Conservation (phyloP, 2,329 filamentous ascomycete genomes). For the Exophiala xenobiotica region DNA sequence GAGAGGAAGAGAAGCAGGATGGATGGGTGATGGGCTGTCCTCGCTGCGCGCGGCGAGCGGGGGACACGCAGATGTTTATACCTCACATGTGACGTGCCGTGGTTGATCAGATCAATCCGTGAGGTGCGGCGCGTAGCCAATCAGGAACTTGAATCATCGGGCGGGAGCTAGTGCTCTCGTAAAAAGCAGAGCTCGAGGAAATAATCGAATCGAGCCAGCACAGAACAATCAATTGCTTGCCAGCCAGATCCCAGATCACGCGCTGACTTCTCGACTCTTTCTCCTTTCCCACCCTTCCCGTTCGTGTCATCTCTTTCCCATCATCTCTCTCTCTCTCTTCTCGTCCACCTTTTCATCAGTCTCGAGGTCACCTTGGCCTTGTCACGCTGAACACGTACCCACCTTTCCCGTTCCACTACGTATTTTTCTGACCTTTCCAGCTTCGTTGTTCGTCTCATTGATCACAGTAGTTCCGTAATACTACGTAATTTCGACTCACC, state of each 20-base stretch:
- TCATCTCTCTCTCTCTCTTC: slow-evolving; percentile 20
- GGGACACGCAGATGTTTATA: slow-evolving; percentile 34
- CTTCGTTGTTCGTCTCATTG: not conserved
- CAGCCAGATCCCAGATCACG: slow-evolving; percentile 17
- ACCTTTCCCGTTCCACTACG: not conserved
- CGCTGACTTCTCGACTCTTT: slow-evolving; percentile 5
- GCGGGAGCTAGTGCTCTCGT: slow-evolving; percentile 2
- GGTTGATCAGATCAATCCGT: slow-evolving; percentile 8
- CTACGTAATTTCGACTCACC: too few relatives aligned
- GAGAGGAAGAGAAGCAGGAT: slow-evolving; percentile 13
- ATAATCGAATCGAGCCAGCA: not conserved
- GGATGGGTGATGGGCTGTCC: slow-evolving; percentile 36
- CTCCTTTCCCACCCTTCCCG: slow-evolving; percentile 5
- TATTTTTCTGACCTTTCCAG: not conserved
- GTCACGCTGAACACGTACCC: not conserved
- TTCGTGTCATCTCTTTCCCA: not conserved
- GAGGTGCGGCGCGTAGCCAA: slow-evolving; percentile 24
- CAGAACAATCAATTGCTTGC: slow-evolving; percentile 3
- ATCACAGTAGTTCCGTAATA: too few relatives aligned
- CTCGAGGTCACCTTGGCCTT: not conserved
- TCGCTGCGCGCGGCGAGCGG: slow-evolving; percentile 39
- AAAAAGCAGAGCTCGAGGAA: not conserved
- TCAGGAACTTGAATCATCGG: slow-evolving; percentile 5
- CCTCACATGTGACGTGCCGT: slow-evolving; percentile 25
- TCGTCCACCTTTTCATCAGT: slow-evolving; percentile 26